These are phyloP conservation scores for Fomes fomentarius DNA, from an alignment of 1,284 basidiomycete species.

Conservation along the genomic window DNA sequence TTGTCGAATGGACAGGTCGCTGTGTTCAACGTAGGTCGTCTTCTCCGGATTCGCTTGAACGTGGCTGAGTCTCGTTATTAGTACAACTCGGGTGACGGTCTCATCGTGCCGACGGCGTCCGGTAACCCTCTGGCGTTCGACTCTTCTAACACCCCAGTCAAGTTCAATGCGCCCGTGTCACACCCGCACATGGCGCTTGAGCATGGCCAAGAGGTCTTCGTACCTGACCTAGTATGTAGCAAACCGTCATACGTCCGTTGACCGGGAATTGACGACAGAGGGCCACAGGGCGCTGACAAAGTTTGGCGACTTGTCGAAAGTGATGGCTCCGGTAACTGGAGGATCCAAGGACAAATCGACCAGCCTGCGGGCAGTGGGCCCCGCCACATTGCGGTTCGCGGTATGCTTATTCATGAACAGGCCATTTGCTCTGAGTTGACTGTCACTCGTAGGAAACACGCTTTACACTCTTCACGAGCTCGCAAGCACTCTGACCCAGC, in stretches of 20 bases:
- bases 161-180: slow-evolving; percentile 55
- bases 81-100: slow-evolving; percentile 62
- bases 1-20: slow-evolving; percentile 61
- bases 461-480: slow-evolving; percentile 69
- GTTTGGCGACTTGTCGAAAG: slow-evolving; percentile 61
- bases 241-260: too few relatives aligned
- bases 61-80: slow-evolving; percentile 25
- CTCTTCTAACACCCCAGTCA: slow-evolving; percentile 45
- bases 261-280: too few relatives aligned
- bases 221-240: slow-evolving; percentile 66
- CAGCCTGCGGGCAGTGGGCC: slow-evolving; percentile 70
- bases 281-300: slow-evolving; percentile 58
- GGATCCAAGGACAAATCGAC: slow-evolving; percentile 62
- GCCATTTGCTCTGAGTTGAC: not conserved
- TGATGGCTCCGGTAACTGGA: slow-evolving; percentile 44
- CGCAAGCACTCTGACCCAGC: slow-evolving; percentile 63
- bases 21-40: slow-evolving; percentile 50
- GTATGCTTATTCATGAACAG: slow-evolving; percentile 36
- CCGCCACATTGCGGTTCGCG: slow-evolving; percentile 58
- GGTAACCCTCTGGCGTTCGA: slow-evolving; percentile 45
- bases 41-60: not conserved
- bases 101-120: slow-evolving; percentile 50
- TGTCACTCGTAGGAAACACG: slow-evolving; percentile 46
- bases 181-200: slow-evolving; percentile 69
- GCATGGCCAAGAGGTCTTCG: slow-evolving; percentile 54